Evolutionary conservation across 225 moss, liverwort and hornwort species (phyloP).

Genomic region (Bryum argenteum): DNA sequence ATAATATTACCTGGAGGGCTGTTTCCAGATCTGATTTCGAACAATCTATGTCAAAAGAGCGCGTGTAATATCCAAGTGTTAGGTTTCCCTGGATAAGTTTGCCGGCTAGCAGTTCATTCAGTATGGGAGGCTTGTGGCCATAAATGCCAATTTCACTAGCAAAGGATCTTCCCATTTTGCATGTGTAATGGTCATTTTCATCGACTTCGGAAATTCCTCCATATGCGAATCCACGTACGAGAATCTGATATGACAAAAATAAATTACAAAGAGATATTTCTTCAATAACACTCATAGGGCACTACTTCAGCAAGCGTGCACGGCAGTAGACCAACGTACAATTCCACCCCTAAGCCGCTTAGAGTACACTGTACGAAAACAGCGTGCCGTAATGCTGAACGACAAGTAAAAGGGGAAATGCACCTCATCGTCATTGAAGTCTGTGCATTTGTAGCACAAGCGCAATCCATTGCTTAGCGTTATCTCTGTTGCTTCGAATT

Average conservation of each 20-base stretch:
- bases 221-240: conserved; percentile 75
- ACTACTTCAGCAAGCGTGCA: conserved; percentile 10
- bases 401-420: conserved; percentile 2
- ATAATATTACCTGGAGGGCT: conserved; percentile 68
- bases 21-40: conserved; percentile 70
- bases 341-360: conserved; percentile 1
- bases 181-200: conserved; percentile 63
- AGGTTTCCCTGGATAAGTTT: conserved; percentile 43
- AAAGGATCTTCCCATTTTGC: conserved; percentile 67
- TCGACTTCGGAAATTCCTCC: conserved; percentile 80
- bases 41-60: conserved; percentile 66
- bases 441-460: conserved; percentile 88
- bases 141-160: conserved; percentile 67
- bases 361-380: conserved; percentile 9
- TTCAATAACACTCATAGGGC: conserved; percentile 9
- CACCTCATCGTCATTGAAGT: conserved; percentile 86
- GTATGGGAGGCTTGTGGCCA: conserved; percentile 70
- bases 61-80: conserved; percentile 76
- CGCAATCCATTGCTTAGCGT: conserved; percentile 83
- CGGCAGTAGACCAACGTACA: conserved; percentile 15
- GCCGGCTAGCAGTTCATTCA: conserved; percentile 75
- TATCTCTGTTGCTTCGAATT: conserved; percentile 78
- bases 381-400: conserved; percentile 7
- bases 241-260: conserved; percentile 57
- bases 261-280: conserved; percentile 3